Base-by-base conservation (phyloP, 2,329 filamentous ascomycete genomes). In the Curvularia spicifera region DNA sequence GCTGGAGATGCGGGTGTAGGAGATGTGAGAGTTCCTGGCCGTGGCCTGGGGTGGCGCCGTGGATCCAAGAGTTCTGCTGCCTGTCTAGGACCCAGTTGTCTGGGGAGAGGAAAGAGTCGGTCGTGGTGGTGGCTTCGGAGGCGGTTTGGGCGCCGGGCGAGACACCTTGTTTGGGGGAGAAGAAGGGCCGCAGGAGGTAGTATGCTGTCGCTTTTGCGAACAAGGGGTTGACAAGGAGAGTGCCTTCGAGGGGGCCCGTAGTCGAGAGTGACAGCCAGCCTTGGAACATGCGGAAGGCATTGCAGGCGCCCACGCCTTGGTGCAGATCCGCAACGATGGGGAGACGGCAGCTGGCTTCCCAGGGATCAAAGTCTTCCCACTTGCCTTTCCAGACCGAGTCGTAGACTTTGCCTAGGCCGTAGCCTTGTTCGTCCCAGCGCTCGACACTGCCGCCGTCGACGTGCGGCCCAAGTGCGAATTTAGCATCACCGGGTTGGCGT, bases 201-300 rank as follows among this genome's bases (percentile, higher is more conserved):
- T 97, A 97, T 0, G 90, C 88, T 0, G 90, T 95, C 0, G 91
- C 87, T 53, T 91, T 84, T 62, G 85, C 84, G 45, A 95, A 78
- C 51, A 96, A 80, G 0, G 93, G 93, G 68, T 93, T 93, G 1
- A 97, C 90, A 43, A 91, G 82, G 51, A 97, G 78, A 0, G 93
- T 95, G 0, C 93, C 93, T 78, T 96, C 88, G 5, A 83, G 82
- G 0, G 91, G 90, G 0, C 83, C 87, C 0, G 87, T 89, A n/a
- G 81, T 79, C 57, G 89, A 92, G 83, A 97, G 89, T 59, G 85
- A 86, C 51, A 97, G 77, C 93, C 93, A 97, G 18, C 92, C 93
- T 78, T 97, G 93, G 75, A 91, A 94, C 83, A 92, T 90, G 39
- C 94, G 85, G 77, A 97, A 93, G 81, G 93, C 91, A 45, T 85